Base-by-base conservation (phyloP, 2,329 filamentous ascomycete species). In the Fusarium chlamydosporum region DNA sequence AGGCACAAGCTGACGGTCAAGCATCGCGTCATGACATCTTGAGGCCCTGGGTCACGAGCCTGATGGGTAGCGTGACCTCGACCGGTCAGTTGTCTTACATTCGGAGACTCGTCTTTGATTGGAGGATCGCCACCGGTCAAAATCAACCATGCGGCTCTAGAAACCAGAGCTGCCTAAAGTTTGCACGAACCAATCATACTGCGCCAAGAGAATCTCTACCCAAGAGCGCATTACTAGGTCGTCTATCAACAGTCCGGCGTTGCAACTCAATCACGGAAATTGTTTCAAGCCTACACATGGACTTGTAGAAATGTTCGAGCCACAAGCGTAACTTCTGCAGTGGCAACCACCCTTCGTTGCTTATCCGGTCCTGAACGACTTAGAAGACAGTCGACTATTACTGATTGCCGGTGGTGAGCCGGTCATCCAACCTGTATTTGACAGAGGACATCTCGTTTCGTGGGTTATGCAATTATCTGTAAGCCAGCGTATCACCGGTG, bases 1-100 rank as follows among this genome's bases (percentile, higher is more conserved):
- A 77, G 80, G 50, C 80, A 82, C 66, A 80, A 79, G 58, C 67
- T 76, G 34, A 80, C 79, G 16, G 79, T 81, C 53, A 81, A 80
- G 70, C 79, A 81, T 69, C 76, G 74, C 56, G 61, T 74, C 46
- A 68, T 72, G 55, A 72, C 72, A 61, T 61, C 58, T 50, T 78
- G 68, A 69, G 57, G 51, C 57, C 66, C 59, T 35, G 43, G 26
- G 54, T 59, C 63, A 61, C 50, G 52, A 58, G 51, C 53, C 62
- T 41, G 38, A 63, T 54, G 43, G 56, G 59, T 60, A 53, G 61
- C 43, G 64, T 73, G 63, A 64, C 64, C 58, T 57, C 51, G 57
- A 73, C 72, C 72, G 72, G 72, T 72, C 72, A 74, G 60, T 51
- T 70, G 45, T 58, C 67, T 61, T 53, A 64, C 68, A 68, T 57